A percentile compares a stretch with the other conserved stretches of the same genome.
phyloP scores from a whole-genome alignment of 2,329 filamentous ascomycete genomes.

The Domatiomyces globalis region DNA sequence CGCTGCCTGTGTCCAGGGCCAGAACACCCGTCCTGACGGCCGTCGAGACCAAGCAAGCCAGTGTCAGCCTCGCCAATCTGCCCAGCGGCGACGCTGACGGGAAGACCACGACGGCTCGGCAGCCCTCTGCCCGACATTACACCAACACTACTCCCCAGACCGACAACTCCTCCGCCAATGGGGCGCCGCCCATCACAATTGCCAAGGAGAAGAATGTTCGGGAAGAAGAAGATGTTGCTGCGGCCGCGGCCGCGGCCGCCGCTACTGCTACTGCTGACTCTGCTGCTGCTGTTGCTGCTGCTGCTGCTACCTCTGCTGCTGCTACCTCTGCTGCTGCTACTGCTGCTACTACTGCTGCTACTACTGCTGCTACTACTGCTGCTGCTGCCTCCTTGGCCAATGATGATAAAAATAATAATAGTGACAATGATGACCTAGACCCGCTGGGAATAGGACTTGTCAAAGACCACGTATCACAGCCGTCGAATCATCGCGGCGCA shows the following conservation, averaged over 20 bases:
- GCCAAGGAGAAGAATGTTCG: too few relatives aligned
- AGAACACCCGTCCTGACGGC: constrained; percentile 43
- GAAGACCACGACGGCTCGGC: neutral
- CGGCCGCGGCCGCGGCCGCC: too few relatives aligned
- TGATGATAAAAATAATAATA: neutral
- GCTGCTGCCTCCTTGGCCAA: constrained; percentile 1
- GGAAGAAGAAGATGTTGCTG: too few relatives aligned
- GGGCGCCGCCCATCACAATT: too few relatives aligned
- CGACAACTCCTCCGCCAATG: too few relatives aligned
- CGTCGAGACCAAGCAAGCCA: constrained; percentile 45
- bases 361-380: neutral
- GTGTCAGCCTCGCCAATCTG: constrained; percentile 34
- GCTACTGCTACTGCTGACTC: too few relatives aligned
- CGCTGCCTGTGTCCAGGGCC: constrained; percentile 17
- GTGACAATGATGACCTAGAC: constrained; percentile 11
- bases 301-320: too few relatives aligned
- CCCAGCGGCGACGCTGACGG: neutral
- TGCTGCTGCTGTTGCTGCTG: too few relatives aligned
- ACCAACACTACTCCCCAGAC: neutral
- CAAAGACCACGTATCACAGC: constrained; percentile 12
- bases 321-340: too few relatives aligned
- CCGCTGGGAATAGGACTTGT: constrained; percentile 17
- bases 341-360: neutral
- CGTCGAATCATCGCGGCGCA: constrained; percentile 6
- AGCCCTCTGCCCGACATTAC: neutral